phyloP scores from a whole-genome alignment of 352 stramenopile genomes.

The Pythium diclinum region DNA sequence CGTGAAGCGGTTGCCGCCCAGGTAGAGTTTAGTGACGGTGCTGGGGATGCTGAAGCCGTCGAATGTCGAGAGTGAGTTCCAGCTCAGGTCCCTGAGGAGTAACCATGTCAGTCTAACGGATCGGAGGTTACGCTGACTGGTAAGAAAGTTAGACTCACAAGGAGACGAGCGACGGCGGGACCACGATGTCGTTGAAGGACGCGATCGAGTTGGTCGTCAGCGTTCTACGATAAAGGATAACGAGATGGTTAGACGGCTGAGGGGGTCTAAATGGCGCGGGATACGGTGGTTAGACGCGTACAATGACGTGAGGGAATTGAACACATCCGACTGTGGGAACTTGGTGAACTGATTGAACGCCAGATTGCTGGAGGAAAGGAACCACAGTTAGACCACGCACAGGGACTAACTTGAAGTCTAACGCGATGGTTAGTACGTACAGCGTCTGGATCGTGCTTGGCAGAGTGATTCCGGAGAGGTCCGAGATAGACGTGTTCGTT shows the following conservation, averaged over 20 bases:
- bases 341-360: slow-evolving; percentile 24
- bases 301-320: slow-evolving; percentile 15
- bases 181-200: slow-evolving; percentile 21
- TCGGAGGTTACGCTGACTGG: not conserved
- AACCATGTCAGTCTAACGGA: slow-evolving; percentile 1
- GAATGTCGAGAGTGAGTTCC: slow-evolving; percentile 61
- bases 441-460: slow-evolving; percentile 17
- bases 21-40: slow-evolving; percentile 48
- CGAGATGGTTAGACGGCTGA: not conserved
- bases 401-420: not conserved
- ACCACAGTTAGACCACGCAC: not conserved
- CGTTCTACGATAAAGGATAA: not conserved
- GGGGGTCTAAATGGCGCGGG: not conserved
- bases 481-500: slow-evolving; percentile 16
- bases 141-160: slow-evolving; percentile 16
- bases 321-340: not conserved
- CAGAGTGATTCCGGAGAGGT: slow-evolving; percentile 22
- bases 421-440: slow-evolving; percentile 5
- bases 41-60: slow-evolving; percentile 50
- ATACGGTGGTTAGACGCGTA: slow-evolving; percentile 2
- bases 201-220: slow-evolving; percentile 25
- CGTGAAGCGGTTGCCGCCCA: slow-evolving; percentile 65
- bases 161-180: slow-evolving; percentile 13
- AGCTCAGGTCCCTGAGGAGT: slow-evolving; percentile 47
- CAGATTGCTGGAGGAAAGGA: slow-evolving; percentile 11